These are phyloP conservation scores for Mycena albidolilacea DNA, from an alignment of 768 basidiomycete species.

Conservation along the genomic window DNA sequence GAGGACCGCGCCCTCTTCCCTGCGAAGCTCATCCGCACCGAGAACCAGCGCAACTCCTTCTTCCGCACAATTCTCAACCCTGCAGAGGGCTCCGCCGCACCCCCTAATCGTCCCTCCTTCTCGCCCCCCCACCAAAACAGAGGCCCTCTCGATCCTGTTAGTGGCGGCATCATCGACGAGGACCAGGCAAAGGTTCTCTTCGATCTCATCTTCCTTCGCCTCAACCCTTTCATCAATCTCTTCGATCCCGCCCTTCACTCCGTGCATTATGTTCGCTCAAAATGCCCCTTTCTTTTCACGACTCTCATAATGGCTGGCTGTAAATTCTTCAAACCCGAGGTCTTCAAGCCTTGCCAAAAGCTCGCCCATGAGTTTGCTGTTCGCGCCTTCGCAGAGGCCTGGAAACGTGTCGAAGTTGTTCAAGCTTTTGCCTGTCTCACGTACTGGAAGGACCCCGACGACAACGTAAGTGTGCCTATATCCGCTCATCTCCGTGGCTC, in stretches of 20 bases:
- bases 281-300: constrained; percentile 88
- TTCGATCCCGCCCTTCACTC: constrained; percentile 93
- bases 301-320: constrained; percentile 87
- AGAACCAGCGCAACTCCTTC: constrained; percentile 82
- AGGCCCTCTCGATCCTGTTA: constrained; percentile 75
- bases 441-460: constrained; percentile 92
- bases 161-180: constrained; percentile 78
- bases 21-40: constrained; percentile 79
- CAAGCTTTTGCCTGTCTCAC: constrained; percentile 92
- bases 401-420: constrained; percentile 88
- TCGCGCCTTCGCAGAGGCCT: constrained; percentile 83
- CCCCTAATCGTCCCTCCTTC: constrained; percentile 54
- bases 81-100: constrained; percentile 60
- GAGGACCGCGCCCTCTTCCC: constrained; percentile 79
- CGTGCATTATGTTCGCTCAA: constrained; percentile 81
- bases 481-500: constrained; percentile 38
- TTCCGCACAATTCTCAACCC: constrained; percentile 89
- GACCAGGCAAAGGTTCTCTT: constrained; percentile 80
- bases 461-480: constrained; percentile 68
- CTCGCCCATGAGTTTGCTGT: constrained; percentile 83
- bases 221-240: constrained; percentile 91
- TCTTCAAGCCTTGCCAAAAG: constrained; percentile 77
- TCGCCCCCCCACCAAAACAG: constrained; percentile 51
- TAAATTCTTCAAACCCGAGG: constrained; percentile 84
- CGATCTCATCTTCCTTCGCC: constrained; percentile 83